Evolutionary conservation across 192 early-diverging fungal genomes (phyloP).

Genomic region (Entomortierella lignicola): DNA sequence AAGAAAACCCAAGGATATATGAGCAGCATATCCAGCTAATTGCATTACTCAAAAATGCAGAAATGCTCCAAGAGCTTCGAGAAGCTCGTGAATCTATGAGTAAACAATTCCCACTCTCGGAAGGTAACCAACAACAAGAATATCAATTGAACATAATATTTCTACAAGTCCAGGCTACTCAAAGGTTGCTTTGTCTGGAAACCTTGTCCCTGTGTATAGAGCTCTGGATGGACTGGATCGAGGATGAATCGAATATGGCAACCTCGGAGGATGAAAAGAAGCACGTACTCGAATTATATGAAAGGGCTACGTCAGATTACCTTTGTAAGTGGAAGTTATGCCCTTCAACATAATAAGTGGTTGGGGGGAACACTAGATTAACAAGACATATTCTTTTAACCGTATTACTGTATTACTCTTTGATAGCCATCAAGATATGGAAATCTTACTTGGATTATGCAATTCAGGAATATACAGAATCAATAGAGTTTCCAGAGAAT

Average conservation of each 20-base stretch:
- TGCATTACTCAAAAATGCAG: slow-evolving; percentile 44
- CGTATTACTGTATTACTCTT: no score
- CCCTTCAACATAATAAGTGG: background rate
- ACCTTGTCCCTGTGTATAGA: no score
- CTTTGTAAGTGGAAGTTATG: slow-evolving; percentile 64
- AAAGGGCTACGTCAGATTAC: slow-evolving; percentile 71
- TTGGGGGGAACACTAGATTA: background rate
- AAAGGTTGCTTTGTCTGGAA: background rate
- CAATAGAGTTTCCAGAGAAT: slow-evolving; percentile 31
- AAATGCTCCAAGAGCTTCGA: slow-evolving; percentile 61
- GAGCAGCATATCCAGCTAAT: slow-evolving; percentile 65
- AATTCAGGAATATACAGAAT: slow-evolving; percentile 56
- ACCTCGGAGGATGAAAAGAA: slow-evolving; percentile 59
- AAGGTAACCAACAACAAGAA: slow-evolving; percentile 58
- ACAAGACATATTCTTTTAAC: background rate
- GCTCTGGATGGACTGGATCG: slow-evolving; percentile 81
- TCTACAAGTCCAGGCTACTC: no score
- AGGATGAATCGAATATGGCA: slow-evolving; percentile 68
- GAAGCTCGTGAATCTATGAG: slow-evolving; percentile 69
- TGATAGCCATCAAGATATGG: slow-evolving; percentile 76
- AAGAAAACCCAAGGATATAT: slow-evolving; percentile 59
- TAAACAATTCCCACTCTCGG: slow-evolving; percentile 67
- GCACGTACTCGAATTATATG: slow-evolving; percentile 63
- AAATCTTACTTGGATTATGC: slow-evolving; percentile 69
- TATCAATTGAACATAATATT: no score